Conservation (phyloP, 352 stramenopile genomes). For the Phytophthora fragariaefolia region DNA sequence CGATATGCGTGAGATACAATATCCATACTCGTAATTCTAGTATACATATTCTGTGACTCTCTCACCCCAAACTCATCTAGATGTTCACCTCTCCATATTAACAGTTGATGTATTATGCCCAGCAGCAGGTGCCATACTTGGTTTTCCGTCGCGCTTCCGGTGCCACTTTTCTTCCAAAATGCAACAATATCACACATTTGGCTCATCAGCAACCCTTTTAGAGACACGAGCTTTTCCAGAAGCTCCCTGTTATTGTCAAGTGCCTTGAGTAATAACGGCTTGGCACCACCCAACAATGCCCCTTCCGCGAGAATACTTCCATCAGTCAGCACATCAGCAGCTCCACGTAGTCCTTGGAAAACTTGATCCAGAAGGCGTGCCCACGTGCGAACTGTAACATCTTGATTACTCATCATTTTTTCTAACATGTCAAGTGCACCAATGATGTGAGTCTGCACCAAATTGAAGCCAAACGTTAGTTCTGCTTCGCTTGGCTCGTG, state of each 20-base stretch:
- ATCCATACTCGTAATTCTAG: constrained; percentile 58
- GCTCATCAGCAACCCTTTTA: constrained; percentile 56
- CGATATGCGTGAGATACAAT: constrained; percentile 54
- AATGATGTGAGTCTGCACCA: constrained; percentile 63
- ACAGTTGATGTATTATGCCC: constrained; percentile 52
- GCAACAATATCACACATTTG: constrained; percentile 46
- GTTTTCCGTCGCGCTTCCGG: constrained; percentile 58
- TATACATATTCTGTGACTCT: constrained; percentile 59
- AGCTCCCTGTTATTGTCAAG: constrained; percentile 42
- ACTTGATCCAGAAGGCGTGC: constrained; percentile 54
- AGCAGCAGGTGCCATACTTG: constrained; percentile 61
- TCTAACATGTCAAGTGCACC: constrained; percentile 38
- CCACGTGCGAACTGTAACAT: constrained; percentile 58
- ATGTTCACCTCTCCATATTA: constrained; percentile 64
- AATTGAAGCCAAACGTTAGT: constrained; percentile 56
- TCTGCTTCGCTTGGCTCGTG: constrained; percentile 67
- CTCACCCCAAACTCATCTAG: constrained; percentile 49
- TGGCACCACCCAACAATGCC: constrained; percentile 46
- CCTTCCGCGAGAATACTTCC: constrained; percentile 20
- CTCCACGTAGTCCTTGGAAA: constrained; percentile 48
- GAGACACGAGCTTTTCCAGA: constrained; percentile 34
- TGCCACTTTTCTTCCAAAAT: constrained; percentile 60
- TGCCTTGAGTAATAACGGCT: constrained; percentile 46
- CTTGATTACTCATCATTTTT: constrained; percentile 25
- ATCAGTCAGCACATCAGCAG: constrained; percentile 63